phyloP scores from a whole-genome alignment of 2,329 filamentous ascomycete genomes.

The Paraphaeosphaeria minitans region DNA sequence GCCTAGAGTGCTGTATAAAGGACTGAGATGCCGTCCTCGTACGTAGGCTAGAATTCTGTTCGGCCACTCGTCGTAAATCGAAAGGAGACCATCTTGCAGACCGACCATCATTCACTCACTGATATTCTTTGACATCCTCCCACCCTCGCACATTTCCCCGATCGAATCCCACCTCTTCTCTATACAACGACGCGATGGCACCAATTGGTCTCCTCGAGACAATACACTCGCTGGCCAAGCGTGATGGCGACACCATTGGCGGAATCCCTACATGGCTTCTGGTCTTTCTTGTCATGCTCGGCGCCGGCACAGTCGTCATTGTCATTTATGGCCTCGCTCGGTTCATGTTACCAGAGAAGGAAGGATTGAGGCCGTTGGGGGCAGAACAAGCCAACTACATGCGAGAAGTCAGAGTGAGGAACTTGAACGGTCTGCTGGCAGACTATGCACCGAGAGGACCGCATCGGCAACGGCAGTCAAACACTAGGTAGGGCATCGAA shows the following conservation, averaged over 20 bases:
- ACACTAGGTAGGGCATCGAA: constrained; percentile 3
- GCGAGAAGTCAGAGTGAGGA: constrained; percentile 36
- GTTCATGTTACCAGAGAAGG: constrained; percentile 21
- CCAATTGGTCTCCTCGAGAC: constrained; percentile 1
- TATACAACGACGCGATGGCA: neutral
- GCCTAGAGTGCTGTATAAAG: constrained; percentile 5
- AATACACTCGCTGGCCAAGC: constrained; percentile 12
- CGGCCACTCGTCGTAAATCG: neutral
- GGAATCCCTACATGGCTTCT: constrained; percentile 31
- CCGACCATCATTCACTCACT: neutral
- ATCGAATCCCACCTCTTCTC: neutral
- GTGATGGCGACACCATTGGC: constrained; percentile 25
- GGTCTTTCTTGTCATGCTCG: constrained; percentile 39
- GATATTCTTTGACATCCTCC: neutral
- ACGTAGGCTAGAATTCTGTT: neutral
- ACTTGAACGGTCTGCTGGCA: constrained; percentile 18
- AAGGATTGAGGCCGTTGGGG: constrained; percentile 15
- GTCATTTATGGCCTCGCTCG: constrained; percentile 30
- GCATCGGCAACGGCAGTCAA: neutral
- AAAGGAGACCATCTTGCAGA: neutral
- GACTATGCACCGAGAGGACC: neutral
- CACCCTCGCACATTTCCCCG: neutral
- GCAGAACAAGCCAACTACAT: constrained; percentile 42
- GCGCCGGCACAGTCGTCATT: constrained; percentile 26
- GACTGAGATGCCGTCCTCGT: neutral